Evolutionary conservation across 371 early-diverging fungal genomes (phyloP).

Genomic region (Batkoa obscura): DNA sequence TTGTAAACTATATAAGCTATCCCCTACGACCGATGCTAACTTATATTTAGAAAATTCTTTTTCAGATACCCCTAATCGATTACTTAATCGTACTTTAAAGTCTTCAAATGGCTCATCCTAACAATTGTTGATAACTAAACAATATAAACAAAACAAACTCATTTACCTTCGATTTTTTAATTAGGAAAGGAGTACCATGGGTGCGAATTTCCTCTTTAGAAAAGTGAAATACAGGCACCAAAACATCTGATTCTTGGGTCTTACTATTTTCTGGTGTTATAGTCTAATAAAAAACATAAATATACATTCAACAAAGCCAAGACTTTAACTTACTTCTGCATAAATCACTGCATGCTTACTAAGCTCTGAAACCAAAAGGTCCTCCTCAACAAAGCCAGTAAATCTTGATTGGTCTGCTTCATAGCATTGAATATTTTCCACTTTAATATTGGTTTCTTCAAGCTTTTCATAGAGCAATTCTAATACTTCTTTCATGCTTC

Average conservation of each 20-base stretch:
- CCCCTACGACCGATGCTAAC: constrained; percentile 21
- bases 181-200: constrained; percentile 70
- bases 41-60: constrained; percentile 74
- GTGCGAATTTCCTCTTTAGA: constrained; percentile 30
- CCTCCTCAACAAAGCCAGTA: constrained; percentile 15
- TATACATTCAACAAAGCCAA: constrained; percentile 6
- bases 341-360: constrained; percentile 14
- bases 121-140: background rate
- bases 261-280: too few relatives aligned
- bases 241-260: constrained; percentile 15
- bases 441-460: constrained; percentile 14
- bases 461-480: constrained; percentile 29
- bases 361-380: too few relatives aligned
- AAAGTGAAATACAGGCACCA: constrained; percentile 57
- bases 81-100: constrained; percentile 50
- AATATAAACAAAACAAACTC: background rate
- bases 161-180: constrained; percentile 35
- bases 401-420: constrained; percentile 20
- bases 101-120: constrained; percentile 44
- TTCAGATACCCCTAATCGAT: constrained; percentile 52
- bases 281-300: too few relatives aligned
- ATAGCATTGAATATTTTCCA: constrained; percentile 17
- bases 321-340: constrained; percentile 8
- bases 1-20: constrained; percentile 5
- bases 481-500: constrained; percentile 33